A percentile compares a stretch with the other conserved stretches of the same genome.
phyloP scores from a whole-genome alignment of 257 asterid species.

The Apocynum venetum region DNA sequence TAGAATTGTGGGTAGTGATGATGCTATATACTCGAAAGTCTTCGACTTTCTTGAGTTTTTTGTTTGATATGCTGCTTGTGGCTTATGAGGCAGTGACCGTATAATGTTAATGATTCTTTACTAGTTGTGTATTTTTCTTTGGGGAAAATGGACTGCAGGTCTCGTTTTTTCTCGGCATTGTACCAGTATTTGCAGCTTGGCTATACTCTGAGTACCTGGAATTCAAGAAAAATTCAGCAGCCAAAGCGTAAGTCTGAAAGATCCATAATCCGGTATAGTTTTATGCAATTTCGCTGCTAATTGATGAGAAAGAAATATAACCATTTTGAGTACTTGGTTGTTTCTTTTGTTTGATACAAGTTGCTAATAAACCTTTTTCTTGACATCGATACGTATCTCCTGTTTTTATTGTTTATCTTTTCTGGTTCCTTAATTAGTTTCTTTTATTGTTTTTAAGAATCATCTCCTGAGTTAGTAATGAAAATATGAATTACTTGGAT shows the following conservation, averaged over 20 bases:
- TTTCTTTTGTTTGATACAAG: background rate
- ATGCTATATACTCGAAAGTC: background rate
- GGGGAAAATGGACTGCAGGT: slow-evolving; percentile 46
- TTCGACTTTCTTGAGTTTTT: background rate
- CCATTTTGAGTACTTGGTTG: background rate
- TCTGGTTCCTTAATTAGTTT: background rate
- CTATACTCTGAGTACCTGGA: slow-evolving; percentile 73
- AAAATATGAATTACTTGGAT: background rate
- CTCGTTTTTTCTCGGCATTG: slow-evolving; percentile 68
- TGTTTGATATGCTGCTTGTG: background rate
- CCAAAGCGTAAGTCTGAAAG: slow-evolving; percentile 39
- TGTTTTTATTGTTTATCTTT: background rate
- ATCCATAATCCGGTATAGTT: background rate
- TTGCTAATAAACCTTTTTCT: background rate
- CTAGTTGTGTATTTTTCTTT: background rate
- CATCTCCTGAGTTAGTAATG: background rate
- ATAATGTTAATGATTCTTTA: background rate
- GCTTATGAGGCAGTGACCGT: background rate
- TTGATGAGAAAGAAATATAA: background rate
- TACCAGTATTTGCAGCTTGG: slow-evolving; percentile 78
- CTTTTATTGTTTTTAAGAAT: background rate
- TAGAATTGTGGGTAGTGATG: background rate
- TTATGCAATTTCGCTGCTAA: background rate
- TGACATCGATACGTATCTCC: background rate
- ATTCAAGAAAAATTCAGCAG: slow-evolving; percentile 41